Conservation (phyloP, 352 stramenopile species). For the Phytophthora nicotianae region DNA sequence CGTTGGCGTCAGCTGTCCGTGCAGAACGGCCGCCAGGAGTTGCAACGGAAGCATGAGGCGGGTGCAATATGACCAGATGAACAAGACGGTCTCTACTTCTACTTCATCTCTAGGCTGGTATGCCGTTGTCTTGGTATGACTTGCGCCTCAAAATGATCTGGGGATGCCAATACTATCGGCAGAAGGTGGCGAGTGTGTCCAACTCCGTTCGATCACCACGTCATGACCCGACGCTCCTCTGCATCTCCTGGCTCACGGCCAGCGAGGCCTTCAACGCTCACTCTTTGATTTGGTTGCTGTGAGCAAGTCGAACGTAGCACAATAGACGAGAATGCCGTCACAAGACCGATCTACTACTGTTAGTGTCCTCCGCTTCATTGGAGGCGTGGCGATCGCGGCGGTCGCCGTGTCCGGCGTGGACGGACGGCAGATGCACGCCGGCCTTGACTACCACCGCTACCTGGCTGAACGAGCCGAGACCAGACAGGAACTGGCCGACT, state of each 20-base stretch:
- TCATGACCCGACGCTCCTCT: slow-evolving; percentile 18
- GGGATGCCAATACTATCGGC: slow-evolving; percentile 24
- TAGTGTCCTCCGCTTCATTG: slow-evolving; percentile 8
- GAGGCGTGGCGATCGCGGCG: slow-evolving; percentile 14
- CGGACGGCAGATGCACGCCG: slow-evolving; percentile 43
- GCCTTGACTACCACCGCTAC: slow-evolving; percentile 49
- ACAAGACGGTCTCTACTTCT: slow-evolving; percentile 29
- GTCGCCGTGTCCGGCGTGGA: slow-evolving; percentile 11
- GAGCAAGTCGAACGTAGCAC: slow-evolving; percentile 13
- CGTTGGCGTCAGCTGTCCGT: slow-evolving; percentile 16
- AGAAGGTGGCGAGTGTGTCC: slow-evolving; percentile 8
- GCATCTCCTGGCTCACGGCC: slow-evolving; percentile 5
- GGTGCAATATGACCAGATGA: slow-evolving; percentile 33
- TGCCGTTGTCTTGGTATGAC: slow-evolving; percentile 4
- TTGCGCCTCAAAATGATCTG: slow-evolving; percentile 19
- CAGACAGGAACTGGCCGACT: slow-evolving; percentile 36
- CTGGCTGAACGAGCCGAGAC: slow-evolving; percentile 36
- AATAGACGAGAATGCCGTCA: slow-evolving; percentile 15
- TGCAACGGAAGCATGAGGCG: slow-evolving; percentile 28
- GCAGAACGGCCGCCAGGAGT: slow-evolving; percentile 16
- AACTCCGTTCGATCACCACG: slow-evolving; percentile 19
- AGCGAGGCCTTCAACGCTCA: slow-evolving; percentile 25
- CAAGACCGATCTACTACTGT: slow-evolving; percentile 7
- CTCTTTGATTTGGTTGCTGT: slow-evolving; percentile 32
- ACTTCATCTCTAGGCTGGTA: slow-evolving; percentile 2